Conservation (phyloP, 2,329 filamentous ascomycete genomes). For the Stachybotrys echinatus region DNA sequence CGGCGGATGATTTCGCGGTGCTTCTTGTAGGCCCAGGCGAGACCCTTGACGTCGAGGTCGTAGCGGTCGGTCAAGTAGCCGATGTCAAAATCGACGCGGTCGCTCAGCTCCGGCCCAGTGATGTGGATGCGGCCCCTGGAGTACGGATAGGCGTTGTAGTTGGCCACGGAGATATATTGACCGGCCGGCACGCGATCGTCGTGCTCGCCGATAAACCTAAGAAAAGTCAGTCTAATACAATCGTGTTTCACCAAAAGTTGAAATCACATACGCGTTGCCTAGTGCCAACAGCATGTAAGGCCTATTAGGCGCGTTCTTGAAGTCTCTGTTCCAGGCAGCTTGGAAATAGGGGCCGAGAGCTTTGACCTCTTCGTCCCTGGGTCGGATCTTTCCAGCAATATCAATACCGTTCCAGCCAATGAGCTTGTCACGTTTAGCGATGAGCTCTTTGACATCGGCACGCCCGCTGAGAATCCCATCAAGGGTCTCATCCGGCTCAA, state of each 20-base stretch:
- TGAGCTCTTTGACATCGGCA: constrained; percentile 29
- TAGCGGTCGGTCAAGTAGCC: constrained; percentile 41
- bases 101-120: constrained; percentile 26
- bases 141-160: constrained; percentile 54
- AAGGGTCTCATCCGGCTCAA: constrained; percentile 23
- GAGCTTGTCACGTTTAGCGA: constrained; percentile 32
- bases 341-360: constrained; percentile 45
- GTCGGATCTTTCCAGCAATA: constrained; percentile 45
- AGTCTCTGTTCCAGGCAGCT: constrained; percentile 47
- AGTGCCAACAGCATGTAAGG: constrained; percentile 36
- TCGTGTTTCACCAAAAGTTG: no score
- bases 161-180: constrained; percentile 46
- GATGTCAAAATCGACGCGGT: constrained; percentile 46
- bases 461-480: constrained; percentile 45
- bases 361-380: constrained; percentile 42
- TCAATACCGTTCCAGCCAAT: constrained; percentile 54
- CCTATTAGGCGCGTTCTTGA: constrained; percentile 29
- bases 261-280: constrained; percentile 4
- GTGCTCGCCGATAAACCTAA: not conserved
- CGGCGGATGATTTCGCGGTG: constrained; percentile 54
- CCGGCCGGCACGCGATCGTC: constrained; percentile 20
- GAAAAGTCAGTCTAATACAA: not conserved
- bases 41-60: constrained; percentile 49
- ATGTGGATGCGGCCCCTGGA: constrained; percentile 60
- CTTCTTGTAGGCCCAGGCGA: constrained; percentile 60